Conservation (phyloP, 179 eudicot species). For the Beta lomatogona region DNA sequence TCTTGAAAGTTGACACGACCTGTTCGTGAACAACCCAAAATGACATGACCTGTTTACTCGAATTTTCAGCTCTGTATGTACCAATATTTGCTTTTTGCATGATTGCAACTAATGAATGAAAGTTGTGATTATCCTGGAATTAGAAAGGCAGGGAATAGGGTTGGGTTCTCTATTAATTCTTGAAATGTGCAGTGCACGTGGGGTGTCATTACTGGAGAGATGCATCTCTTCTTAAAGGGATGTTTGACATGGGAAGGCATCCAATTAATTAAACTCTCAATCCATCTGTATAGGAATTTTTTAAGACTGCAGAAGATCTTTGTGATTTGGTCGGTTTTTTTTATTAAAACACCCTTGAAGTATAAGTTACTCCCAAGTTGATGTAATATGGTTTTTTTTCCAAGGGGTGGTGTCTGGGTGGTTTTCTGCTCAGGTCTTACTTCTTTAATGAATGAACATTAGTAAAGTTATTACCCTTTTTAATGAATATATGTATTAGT, state of each 20-base stretch:
- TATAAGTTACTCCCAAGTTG: slow-evolving; percentile 28
- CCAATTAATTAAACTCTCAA: slow-evolving; percentile 13
- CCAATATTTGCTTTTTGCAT: slow-evolving; percentile 9
- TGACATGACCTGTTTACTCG: not conserved
- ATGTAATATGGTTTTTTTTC: slow-evolving; percentile 13
- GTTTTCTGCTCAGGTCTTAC: slow-evolving; percentile 17
- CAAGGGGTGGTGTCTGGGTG: slow-evolving; percentile 27
- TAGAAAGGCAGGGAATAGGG: not conserved
- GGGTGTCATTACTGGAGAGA: slow-evolving; percentile 32
- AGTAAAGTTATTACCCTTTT: slow-evolving; percentile 9
- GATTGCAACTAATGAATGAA: slow-evolving; percentile 14
- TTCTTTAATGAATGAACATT: slow-evolving; percentile 18
- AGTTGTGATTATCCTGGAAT: slow-evolving; percentile 6
- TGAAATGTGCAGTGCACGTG: slow-evolving; percentile 32
- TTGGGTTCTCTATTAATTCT: not conserved
- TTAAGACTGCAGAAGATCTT: slow-evolving; percentile 35
- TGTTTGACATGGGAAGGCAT: slow-evolving; percentile 18
- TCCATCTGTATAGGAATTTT: slow-evolving; percentile 26
- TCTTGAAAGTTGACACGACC: too few relatives aligned
- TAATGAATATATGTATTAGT: not conserved
- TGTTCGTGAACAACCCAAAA: too few relatives aligned
- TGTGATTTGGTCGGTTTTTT: slow-evolving; percentile 35
- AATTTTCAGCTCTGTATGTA: not conserved
- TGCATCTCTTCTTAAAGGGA: slow-evolving; percentile 25
- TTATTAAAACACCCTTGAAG: slow-evolving; percentile 19